Evolutionary conservation across 2,329 filamentous ascomycete genomes (phyloP).

Genomic region (Colletotrichum graminicola): DNA sequence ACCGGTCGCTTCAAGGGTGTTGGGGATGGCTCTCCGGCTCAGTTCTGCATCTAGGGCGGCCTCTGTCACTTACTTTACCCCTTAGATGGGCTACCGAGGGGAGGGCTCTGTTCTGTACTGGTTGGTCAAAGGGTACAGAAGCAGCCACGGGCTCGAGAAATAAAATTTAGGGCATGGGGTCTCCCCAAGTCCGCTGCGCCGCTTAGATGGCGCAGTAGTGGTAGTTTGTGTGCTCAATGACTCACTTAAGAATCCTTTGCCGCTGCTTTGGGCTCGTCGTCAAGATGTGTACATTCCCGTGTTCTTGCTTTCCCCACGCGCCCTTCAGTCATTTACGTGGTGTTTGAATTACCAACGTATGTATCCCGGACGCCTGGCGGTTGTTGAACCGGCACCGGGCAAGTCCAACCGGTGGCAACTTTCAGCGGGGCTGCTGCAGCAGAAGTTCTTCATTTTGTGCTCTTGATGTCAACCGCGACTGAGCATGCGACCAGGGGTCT

Average conservation of each 20-base stretch:
- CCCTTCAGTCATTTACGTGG: not conserved
- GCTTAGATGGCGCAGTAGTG: not conserved
- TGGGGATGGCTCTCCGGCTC: not conserved
- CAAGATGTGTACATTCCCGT: no score
- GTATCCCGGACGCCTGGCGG: not conserved
- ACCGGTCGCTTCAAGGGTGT: conserved; percentile 2
- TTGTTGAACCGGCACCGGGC: not conserved
- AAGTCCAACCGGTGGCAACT: not conserved
- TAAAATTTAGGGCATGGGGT: not conserved
- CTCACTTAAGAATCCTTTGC: not conserved
- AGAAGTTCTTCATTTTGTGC: conserved; percentile 19
- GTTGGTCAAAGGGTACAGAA: not conserved
- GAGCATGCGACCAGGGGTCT: conserved; percentile 30
- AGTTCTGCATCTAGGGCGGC: conserved; percentile 1
- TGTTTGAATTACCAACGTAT: not conserved
- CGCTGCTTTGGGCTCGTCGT: not conserved
- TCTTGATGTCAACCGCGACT: conserved; percentile 4
- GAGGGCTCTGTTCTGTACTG: not conserved
- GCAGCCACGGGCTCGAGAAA: conserved; percentile 5
- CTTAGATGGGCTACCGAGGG: not conserved
- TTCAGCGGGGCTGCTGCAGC: not conserved
- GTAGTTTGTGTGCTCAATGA: not conserved
- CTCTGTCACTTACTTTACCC: not conserved
- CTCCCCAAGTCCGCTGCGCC: not conserved
- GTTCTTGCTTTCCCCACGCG: not conserved